Conservation (phyloP, 1,139 yeast species). For the Spencermartinsiella ligniputridi region DNA sequence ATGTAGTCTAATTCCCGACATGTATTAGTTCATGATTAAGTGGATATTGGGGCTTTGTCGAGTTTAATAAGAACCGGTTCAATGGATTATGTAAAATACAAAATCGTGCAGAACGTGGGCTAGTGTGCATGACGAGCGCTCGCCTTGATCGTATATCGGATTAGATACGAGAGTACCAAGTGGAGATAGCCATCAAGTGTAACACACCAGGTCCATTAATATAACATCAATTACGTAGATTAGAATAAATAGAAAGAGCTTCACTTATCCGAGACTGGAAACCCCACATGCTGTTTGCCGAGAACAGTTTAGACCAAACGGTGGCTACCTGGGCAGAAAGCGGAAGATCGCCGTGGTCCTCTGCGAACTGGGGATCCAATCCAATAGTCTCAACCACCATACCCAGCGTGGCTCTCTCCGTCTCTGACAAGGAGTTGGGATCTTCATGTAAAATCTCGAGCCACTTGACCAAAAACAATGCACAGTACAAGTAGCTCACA, state of each 20-base stretch:
- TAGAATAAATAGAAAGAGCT: not conserved
- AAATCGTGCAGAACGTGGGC: too few relatives aligned
- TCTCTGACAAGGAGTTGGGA: not conserved
- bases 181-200: too few relatives aligned
- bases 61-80: too few relatives aligned
- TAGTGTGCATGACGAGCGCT: too few relatives aligned
- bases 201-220: too few relatives aligned
- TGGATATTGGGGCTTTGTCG: too few relatives aligned
- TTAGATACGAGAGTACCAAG: too few relatives aligned
- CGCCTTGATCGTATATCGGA: too few relatives aligned
- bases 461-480: constrained; percentile 3
- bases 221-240: too few relatives aligned
- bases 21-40: too few relatives aligned
- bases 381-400: not conserved
- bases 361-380: not conserved
- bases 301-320: not conserved
- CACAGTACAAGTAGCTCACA: constrained; percentile 1
- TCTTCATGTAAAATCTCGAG: not conserved
- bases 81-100: too few relatives aligned
- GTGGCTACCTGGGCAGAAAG: not conserved
- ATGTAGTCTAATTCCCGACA: too few relatives aligned
- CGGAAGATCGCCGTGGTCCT: not conserved
- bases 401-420: not conserved
- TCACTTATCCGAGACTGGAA: not conserved
- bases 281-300: not conserved